A percentile compares a stretch with the other conserved stretches of the same genome.
These are phyloP conservation scores for Penicillium ucsense DNA, from an alignment of 495 filamentous ascomycete species.

Conservation along the genomic window DNA sequence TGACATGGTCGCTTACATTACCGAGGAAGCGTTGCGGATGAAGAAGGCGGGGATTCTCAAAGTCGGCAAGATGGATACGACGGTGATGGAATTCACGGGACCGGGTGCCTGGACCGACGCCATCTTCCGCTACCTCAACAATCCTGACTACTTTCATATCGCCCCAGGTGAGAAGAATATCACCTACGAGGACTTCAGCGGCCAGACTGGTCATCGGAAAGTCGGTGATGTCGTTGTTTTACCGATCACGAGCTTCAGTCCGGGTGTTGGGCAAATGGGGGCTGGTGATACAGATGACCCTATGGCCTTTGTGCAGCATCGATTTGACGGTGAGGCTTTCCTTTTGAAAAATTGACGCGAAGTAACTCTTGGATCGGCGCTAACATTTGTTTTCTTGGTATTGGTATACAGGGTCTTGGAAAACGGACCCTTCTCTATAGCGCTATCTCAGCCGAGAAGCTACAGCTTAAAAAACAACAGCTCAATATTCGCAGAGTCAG, in stretches of 20 bases:
- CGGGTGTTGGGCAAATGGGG: conserved; percentile 87
- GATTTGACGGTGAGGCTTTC: conserved; percentile 70
- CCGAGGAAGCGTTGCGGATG: conserved; percentile 65
- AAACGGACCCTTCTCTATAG: conserved; percentile 29
- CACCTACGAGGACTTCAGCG: conserved; percentile 81
- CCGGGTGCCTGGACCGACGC: conserved; percentile 92
- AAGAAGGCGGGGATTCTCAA: conserved; percentile 61
- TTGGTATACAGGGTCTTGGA: conserved; percentile 23
- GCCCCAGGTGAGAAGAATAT: conserved; percentile 57
- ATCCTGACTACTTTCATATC: conserved; percentile 82
- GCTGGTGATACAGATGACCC: conserved; percentile 85
- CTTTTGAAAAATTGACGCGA: no score
- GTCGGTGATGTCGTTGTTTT: conserved; percentile 90
- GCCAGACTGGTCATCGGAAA: conserved; percentile 70
- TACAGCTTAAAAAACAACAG: background rate
- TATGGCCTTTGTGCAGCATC: conserved; percentile 96
- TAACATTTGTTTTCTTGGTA: background rate
- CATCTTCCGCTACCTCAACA: conserved; percentile 89
- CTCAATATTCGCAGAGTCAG: background rate
- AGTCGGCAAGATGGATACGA: conserved; percentile 56
- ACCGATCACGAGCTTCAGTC: conserved; percentile 95
- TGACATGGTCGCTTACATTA: conserved; percentile 80
- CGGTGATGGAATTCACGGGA: conserved; percentile 92
- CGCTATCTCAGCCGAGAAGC: background rate
- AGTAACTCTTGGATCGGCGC: background rate